Conservation (phyloP, 2,329 filamentous ascomycete species). For the Aspergillus melleus region DNA sequence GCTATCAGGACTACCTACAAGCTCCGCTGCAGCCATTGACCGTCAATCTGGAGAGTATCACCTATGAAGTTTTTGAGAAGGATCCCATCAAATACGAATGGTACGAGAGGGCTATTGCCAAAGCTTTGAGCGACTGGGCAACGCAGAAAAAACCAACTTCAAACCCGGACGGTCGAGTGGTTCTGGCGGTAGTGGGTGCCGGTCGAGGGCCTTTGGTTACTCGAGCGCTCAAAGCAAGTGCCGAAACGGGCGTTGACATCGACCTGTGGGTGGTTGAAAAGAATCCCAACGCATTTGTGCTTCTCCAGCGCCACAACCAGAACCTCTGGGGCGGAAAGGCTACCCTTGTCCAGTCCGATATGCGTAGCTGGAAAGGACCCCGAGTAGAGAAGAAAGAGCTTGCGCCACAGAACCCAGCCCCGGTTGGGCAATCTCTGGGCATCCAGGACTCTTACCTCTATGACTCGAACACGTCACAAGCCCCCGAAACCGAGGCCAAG, state of each 20-base stretch:
- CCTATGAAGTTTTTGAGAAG: slow-evolving; percentile 97
- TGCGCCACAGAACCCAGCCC: slow-evolving; percentile 11
- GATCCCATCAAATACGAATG: slow-evolving; percentile 97
- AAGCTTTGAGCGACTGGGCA: slow-evolving; percentile 79
- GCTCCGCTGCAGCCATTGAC: slow-evolving; percentile 91
- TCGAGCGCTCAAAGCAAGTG: slow-evolving; percentile 77
- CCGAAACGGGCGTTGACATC: slow-evolving; percentile 72
- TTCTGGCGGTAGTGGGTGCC: slow-evolving; percentile 89
- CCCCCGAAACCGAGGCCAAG: slow-evolving; percentile 28
- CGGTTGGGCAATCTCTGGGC: slow-evolving; percentile 37
- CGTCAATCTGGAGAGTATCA: slow-evolving; percentile 94
- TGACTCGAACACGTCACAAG: slow-evolving; percentile 35
- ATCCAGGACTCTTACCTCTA: slow-evolving; percentile 28
- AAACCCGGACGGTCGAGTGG: slow-evolving; percentile 67
- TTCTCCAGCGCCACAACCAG: slow-evolving; percentile 83
- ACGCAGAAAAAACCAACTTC: slow-evolving; percentile 71
- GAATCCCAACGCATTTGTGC: slow-evolving; percentile 95
- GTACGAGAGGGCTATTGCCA: slow-evolving; percentile 82
- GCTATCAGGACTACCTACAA: slow-evolving; percentile 92
- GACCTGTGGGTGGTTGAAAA: slow-evolving; percentile 94
- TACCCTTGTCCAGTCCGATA: slow-evolving; percentile 90
- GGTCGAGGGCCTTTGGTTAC: slow-evolving; percentile 91
- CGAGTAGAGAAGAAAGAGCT: slow-evolving; percentile 24
- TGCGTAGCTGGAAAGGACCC: slow-evolving; percentile 94
- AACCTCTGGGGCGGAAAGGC: slow-evolving; percentile 78